phyloP scores from a whole-genome alignment of 805 yeast species.

The Priceomyces melissophilus region DNA sequence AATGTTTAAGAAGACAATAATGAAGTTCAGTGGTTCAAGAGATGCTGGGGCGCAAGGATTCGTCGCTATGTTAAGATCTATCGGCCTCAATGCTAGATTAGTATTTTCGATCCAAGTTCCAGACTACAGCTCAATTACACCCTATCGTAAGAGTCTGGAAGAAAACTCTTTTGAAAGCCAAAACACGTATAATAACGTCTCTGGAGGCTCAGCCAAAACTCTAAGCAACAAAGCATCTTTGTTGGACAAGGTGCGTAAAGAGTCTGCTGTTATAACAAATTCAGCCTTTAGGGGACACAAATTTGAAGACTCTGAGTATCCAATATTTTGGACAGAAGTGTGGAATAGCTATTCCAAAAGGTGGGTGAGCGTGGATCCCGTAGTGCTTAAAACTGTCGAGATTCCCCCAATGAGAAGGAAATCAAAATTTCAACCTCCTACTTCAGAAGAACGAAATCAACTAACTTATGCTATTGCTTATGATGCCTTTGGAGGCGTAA shows the following conservation, averaged over 20 bases:
- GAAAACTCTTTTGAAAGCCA: constrained; percentile 3
- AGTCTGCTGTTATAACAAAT: constrained; percentile 12
- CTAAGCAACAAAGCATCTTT: constrained; percentile 6
- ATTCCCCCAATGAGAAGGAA: constrained; percentile 49
- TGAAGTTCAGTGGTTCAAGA: constrained; percentile 58
- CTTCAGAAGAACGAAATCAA: constrained; percentile 52
- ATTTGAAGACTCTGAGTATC: constrained; percentile 42
- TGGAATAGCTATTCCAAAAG: constrained; percentile 72
- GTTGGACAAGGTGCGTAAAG: constrained; percentile 6
- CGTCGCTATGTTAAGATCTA: constrained; percentile 67
- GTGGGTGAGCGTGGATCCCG: constrained; percentile 89
- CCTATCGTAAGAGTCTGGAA: constrained; percentile 21
- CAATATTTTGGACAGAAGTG: constrained; percentile 91
- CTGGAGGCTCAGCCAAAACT: constrained; percentile 10
- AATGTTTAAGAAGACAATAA: constrained; percentile 43
- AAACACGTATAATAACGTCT: constrained; percentile 8
- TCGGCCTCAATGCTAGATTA: constrained; percentile 69
- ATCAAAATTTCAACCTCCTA: constrained; percentile 71
- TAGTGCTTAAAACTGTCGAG: constrained; percentile 62
- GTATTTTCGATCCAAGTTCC: constrained; percentile 88
- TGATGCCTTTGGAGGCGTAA: constrained; percentile 59
- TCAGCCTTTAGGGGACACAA: background rate
- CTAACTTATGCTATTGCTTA: constrained; percentile 76
- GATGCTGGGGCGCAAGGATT: constrained; percentile 88
- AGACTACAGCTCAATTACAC: constrained; percentile 54